Evolutionary conservation across 176 grass and related monocot genomes (phyloP).

Genomic region (Otatea glauca): DNA sequence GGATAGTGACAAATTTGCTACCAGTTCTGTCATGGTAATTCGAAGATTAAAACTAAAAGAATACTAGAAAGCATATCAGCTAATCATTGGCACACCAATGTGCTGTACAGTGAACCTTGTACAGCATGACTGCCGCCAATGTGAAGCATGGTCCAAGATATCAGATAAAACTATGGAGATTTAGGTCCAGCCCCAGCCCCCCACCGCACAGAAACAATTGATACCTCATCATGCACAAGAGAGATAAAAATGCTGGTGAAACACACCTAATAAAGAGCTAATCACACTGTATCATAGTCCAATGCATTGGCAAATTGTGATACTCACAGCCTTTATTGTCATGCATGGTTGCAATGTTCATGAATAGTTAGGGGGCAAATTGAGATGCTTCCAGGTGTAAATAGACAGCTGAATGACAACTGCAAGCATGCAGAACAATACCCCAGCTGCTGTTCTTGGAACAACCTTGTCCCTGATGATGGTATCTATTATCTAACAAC

Average conservation of each 20-base stretch:
- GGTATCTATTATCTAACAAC: slow-evolving; percentile 35
- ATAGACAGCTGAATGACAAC: slow-evolving; percentile 46
- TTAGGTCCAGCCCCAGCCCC: slow-evolving; percentile 27
- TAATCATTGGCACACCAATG: slow-evolving; percentile 8
- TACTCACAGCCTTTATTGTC: slow-evolving; percentile 1
- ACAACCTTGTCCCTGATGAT: not conserved
- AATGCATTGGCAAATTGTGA: slow-evolving; percentile 2
- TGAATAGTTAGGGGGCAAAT: slow-evolving; percentile 19
- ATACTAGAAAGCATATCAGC: not conserved
- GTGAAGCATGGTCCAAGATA: slow-evolving; percentile 20
- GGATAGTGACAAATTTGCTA: not conserved
- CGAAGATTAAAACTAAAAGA: not conserved
- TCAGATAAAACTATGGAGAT: slow-evolving; percentile 19
- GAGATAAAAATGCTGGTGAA: slow-evolving; percentile 26
- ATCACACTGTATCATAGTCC: slow-evolving; percentile 19
- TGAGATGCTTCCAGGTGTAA: slow-evolving; percentile 35
- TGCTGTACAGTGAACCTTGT: not conserved
- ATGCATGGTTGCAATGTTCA: slow-evolving; percentile 19
- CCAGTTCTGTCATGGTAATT: not conserved
- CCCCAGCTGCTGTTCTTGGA: slow-evolving; percentile 34
- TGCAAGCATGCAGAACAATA: slow-evolving; percentile 6
- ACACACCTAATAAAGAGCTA: slow-evolving; percentile 24
- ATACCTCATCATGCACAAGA: slow-evolving; percentile 13
- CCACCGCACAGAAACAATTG: not conserved
- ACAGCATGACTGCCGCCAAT: not conserved